Base-by-base conservation (phyloP, 441 rosid genomes). In the Corymbia citriodora region DNA sequence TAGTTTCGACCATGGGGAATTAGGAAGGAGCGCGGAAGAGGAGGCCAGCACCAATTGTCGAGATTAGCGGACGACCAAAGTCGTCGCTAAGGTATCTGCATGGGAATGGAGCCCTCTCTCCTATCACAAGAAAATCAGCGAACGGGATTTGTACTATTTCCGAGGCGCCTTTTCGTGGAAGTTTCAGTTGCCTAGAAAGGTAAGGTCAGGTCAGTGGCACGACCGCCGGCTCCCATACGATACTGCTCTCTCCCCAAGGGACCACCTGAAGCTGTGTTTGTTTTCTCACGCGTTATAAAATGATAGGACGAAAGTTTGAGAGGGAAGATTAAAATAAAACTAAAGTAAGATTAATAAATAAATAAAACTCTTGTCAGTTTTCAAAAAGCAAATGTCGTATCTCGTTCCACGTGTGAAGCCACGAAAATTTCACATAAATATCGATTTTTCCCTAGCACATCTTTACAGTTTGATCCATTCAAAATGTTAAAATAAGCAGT, bases 241-340 rank as follows among this genome's bases (percentile, higher is more conserved):
- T 0, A 18, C 21, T 57, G 63, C 63, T 57, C 63, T 9, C 45
- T 2, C 0, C 61, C 21, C 61, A 9, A 57, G 12, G 29, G 13
- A 57, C 63, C 63, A 57, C 63, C 59, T 23, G 10, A 0, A 3
- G 23, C 23, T 5, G 25, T 55, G 25, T 19, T 19, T 55, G n/a
- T n/a, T n/a, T n/a, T n/a, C n/a, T 33, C 2, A 33, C 33, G 2
- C 33, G 2, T 33, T 33, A 33, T 33, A 33, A 33, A 33, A 33
- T 2, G 33, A 33, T 33, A 33, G 33, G 2, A 2, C 33, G 2
- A 33, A 33, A 33, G 33, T 33, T 33, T 33, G 2, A 33, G 33
- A 33, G 33, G 2, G 2, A 33, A 33, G 33, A 33, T 33, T 33
- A 33, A 33, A 33, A 33, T 33, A 33, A 33, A 2, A 33, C 2